phyloP scores from a whole-genome alignment of 1,139 yeast species.

The Wickerhamomyces sp. region DNA sequence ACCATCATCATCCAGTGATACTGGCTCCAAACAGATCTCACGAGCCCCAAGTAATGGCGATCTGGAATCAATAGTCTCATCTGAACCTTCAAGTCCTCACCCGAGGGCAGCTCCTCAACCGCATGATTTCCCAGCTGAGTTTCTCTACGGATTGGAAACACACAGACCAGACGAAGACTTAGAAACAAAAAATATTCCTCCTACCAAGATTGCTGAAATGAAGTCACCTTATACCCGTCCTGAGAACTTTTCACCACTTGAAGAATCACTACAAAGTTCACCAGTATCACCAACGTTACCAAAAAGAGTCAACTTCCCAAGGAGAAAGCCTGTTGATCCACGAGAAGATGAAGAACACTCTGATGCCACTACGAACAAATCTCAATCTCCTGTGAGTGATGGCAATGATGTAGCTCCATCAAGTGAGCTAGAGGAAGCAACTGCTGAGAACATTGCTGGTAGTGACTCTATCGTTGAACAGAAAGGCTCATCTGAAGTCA shows the following conservation, averaged over 20 bases:
- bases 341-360: too few species aligned
- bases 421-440: too few species aligned
- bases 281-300: constrained; percentile 6
- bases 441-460: too few species aligned
- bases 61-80: constrained; percentile 2
- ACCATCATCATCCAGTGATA: constrained; percentile 26
- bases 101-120: constrained; percentile 23
- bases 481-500: too few species aligned
- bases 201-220: constrained; percentile 24
- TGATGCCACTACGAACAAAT: too few species aligned
- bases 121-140: constrained; percentile 24
- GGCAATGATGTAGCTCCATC: too few species aligned
- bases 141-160: constrained; percentile 16
- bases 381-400: too few species aligned
- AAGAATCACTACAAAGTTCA: background rate
- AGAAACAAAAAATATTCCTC: constrained; percentile 12
- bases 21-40: constrained; percentile 4
- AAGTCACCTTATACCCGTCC: constrained; percentile 15
- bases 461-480: too few species aligned
- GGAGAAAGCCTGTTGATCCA: too few species aligned
- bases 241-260: constrained; percentile 2
- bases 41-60: constrained; percentile 6
- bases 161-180: constrained; percentile 11
- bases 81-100: background rate
- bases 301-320: constrained; percentile 4